These are phyloP conservation scores for Mortierella sp. DNA, from an alignment of 371 early-diverging fungal genomes.

Conservation along the genomic window DNA sequence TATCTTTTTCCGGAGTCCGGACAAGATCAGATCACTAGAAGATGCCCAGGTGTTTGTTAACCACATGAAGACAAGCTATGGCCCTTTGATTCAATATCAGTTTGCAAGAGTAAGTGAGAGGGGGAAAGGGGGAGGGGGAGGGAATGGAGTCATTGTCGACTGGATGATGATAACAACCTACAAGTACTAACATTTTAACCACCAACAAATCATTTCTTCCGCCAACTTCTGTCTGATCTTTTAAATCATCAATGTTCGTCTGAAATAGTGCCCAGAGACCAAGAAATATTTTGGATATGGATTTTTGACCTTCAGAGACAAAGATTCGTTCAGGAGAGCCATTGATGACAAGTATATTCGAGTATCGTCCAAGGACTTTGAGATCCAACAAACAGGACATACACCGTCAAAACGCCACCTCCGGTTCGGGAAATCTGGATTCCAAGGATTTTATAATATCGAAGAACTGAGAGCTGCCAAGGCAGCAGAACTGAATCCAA, in stretches of 20 bases:
- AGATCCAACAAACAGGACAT: slow-evolving; percentile 26
- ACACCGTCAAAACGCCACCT: slow-evolving; percentile 9
- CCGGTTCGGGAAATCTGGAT: slow-evolving; percentile 28
- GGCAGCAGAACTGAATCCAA: slow-evolving; percentile 1
- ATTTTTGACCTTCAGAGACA: slow-evolving; percentile 41
- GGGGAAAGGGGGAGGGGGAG: too few relatives aligned
- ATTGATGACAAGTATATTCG: slow-evolving; percentile 33
- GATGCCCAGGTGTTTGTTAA: slow-evolving; percentile 51
- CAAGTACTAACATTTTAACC: too few relatives aligned
- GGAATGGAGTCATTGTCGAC: too few relatives aligned
- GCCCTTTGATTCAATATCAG: slow-evolving; percentile 47
- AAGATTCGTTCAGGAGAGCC: slow-evolving; percentile 36
- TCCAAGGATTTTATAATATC: slow-evolving; percentile 28
- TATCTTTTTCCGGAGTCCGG: slow-evolving; percentile 42
- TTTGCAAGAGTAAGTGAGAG: slow-evolving; percentile 35
- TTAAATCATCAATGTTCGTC: background rate
- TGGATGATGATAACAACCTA: too few relatives aligned
- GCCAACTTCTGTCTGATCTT: too few relatives aligned
- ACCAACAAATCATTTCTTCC: too few relatives aligned
- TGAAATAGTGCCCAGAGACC: slow-evolving; percentile 46
- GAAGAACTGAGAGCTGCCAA: slow-evolving; percentile 24
- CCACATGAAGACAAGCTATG: slow-evolving; percentile 41
- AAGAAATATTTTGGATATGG: slow-evolving; percentile 49
- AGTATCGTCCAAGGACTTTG: slow-evolving; percentile 40
- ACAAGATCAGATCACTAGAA: slow-evolving; percentile 46